Base-by-base conservation (phyloP, 1,284 basidiomycete species). In the Coniferiporia weirii region DNA sequence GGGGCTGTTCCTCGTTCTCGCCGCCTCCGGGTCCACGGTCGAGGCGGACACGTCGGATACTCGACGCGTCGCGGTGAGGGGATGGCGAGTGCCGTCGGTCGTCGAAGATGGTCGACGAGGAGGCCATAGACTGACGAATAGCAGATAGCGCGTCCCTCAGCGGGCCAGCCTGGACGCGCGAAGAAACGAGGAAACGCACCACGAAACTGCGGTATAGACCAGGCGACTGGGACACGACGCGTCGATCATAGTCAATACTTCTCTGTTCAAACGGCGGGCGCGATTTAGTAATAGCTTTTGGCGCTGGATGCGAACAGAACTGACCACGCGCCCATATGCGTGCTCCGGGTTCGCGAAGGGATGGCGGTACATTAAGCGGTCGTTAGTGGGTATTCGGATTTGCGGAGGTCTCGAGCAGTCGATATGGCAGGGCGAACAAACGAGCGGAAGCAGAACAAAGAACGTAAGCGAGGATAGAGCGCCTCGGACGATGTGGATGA, bases 261-360 rank as follows among this genome's bases (percentile, higher is more conserved):
- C 44, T n/a, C 44, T 46, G 17, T 46, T n/a, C 12, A 34, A 10
- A 17, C 38, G 49, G 40, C 15, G 57, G 52, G 51, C 35, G 38
- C 27, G n/a, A 43, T 15, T 15, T n/a, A 3, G 43, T 44, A 43
- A 13, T 35, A 17, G 27, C 45, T 52, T 27, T 57, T 9, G 15
- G 4, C 19, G 35, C 27, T 35, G 20, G n/a, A 40, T 15, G 19
- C 6, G 52, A 40, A 43, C 13, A n/a, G 13, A 17, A 52, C 60
- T 40, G 15, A 59, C 56, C 32, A 53, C 47, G 4, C 53, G 52
- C 12, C 19, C 49, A 46, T 58, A 58, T 20, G 46, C 43, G 35
- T 54, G 45, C 34, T 52, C 60, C 22, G 60, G 60, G 40, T 61
- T 58, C 9, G 60, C 60, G 46, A 61, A 61, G n/a, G 60, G 60